A percentile compares a stretch with the other conserved stretches of the same genome.
These are phyloP conservation scores for Amoebophrya sp. DNA, from an alignment of 169 alveolate species.

Conservation along the genomic window DNA sequence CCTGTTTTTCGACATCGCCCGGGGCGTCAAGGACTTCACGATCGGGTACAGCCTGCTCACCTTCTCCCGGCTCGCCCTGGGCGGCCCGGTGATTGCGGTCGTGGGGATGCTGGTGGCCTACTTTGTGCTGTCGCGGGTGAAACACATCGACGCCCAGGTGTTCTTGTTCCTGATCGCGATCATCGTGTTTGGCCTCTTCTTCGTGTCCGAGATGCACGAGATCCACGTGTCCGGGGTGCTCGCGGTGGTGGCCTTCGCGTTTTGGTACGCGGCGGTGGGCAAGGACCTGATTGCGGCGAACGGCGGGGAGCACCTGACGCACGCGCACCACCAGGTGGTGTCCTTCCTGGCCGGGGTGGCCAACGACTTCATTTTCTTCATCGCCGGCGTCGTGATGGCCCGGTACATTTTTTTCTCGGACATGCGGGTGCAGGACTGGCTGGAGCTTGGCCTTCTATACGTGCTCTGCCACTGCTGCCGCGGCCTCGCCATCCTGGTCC, in stretches of 20 bases:
- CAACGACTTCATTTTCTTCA: not conserved
- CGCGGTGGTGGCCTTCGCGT: constrained; percentile 5
- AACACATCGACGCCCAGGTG: not conserved
- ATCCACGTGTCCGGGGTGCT: not conserved
- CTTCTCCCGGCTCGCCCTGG: not conserved
- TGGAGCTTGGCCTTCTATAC: not conserved
- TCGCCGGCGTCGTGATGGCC: constrained; percentile 7
- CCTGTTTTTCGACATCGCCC: not conserved
- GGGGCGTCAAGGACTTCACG: not conserved
- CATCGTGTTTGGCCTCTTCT: not conserved
- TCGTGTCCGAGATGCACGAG: constrained; percentile 7
- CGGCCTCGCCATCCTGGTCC: not conserved
- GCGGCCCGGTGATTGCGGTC: not conserved
- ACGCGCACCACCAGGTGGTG: constrained; percentile 2
- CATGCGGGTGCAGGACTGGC: constrained; percentile 8
- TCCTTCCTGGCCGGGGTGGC: not conserved
- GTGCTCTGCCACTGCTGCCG: not conserved
- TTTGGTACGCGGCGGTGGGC: constrained; percentile 16
- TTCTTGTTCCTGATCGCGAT: not conserved
- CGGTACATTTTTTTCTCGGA: not conserved
- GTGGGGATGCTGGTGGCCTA: not conserved
- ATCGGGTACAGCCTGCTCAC: not conserved
- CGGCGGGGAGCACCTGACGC: not conserved
- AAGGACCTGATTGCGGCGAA: not conserved
- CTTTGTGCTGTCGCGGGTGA: not conserved